Conservation (phyloP, 139 green algal genomes). For the Chlorella sp. region DNA sequence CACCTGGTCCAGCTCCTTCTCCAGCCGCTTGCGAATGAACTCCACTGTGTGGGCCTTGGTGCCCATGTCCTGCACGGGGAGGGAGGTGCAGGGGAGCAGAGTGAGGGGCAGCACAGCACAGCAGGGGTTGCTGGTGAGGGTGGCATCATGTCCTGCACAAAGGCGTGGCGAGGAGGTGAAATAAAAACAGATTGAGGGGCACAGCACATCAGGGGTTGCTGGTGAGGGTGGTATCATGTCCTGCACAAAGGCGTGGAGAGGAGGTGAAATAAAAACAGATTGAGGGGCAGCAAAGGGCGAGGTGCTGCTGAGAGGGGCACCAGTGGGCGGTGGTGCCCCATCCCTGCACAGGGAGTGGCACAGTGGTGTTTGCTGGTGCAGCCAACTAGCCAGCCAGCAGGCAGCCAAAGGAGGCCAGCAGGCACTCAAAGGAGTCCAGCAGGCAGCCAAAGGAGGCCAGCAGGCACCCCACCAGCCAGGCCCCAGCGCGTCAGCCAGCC, state of each 20-base stretch:
- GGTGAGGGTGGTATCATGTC: background rate
- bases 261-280: background rate
- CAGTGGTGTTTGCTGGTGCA: too few relatives aligned
- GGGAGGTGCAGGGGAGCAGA: too few relatives aligned
- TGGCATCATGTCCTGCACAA: background rate
- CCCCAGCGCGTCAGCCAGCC: too few relatives aligned
- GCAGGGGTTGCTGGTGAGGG: background rate
- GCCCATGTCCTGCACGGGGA: background rate
- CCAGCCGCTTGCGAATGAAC: slow-evolving; percentile 88
- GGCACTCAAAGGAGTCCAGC: too few relatives aligned
- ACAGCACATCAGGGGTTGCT: background rate
- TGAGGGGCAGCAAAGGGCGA: background rate
- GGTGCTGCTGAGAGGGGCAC: background rate
- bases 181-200: background rate
- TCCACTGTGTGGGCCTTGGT: slow-evolving; percentile 75
- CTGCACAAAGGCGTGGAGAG: background rate
- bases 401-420: too few relatives aligned
- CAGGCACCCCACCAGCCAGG: too few relatives aligned
- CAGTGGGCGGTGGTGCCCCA: too few relatives aligned
- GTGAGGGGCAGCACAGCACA: background rate
- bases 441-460: too few relatives aligned
- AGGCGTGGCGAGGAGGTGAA: background rate
- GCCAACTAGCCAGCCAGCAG: too few relatives aligned
- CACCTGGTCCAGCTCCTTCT: slow-evolving; percentile 84
- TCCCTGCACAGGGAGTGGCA: too few relatives aligned